These are phyloP conservation scores for Rubus parviflorus DNA, from an alignment of 306 rosid genomes.

Conservation along the genomic window DNA sequence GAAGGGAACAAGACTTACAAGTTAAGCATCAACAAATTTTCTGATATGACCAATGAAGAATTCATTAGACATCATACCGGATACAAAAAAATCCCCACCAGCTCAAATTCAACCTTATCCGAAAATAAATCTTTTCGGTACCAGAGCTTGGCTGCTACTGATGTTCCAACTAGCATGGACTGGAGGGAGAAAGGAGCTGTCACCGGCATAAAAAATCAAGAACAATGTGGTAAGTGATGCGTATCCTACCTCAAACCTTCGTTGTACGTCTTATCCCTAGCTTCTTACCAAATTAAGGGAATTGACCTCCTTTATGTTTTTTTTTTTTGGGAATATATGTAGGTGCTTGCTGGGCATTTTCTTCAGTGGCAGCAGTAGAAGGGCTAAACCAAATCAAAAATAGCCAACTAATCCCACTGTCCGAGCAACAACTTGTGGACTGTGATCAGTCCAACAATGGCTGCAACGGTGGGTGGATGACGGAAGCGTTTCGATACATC, in stretches of 20 bases:
- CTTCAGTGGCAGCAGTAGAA: constrained; percentile 32
- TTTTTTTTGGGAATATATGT: not conserved
- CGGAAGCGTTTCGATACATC: constrained; percentile 13
- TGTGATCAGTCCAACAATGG: not conserved
- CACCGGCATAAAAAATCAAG: not conserved
- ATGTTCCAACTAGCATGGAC: not conserved
- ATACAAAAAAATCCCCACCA: not conserved
- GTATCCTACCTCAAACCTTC: too few relatives aligned
- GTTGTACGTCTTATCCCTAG: too few relatives aligned
- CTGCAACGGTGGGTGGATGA: not conserved
- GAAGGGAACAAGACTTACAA: constrained; percentile 28
- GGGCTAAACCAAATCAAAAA: constrained; percentile 26
- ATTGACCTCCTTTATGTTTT: not conserved
- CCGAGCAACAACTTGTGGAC: not conserved
- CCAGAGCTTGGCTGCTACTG: constrained; percentile 12
- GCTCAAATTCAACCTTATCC: not conserved
- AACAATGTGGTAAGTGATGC: not conserved
- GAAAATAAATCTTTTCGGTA: constrained; percentile 16
- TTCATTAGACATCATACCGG: constrained; percentile 21
- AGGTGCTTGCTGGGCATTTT: constrained; percentile 37
- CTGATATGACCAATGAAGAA: constrained; percentile 34
- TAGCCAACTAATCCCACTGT: not conserved
- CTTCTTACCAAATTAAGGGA: too few relatives aligned
- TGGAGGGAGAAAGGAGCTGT: not conserved
- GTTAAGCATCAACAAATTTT: constrained; percentile 24